Conservation (phyloP, 2,329 filamentous ascomycete genomes). For the Monosporascus ibericus region DNA sequence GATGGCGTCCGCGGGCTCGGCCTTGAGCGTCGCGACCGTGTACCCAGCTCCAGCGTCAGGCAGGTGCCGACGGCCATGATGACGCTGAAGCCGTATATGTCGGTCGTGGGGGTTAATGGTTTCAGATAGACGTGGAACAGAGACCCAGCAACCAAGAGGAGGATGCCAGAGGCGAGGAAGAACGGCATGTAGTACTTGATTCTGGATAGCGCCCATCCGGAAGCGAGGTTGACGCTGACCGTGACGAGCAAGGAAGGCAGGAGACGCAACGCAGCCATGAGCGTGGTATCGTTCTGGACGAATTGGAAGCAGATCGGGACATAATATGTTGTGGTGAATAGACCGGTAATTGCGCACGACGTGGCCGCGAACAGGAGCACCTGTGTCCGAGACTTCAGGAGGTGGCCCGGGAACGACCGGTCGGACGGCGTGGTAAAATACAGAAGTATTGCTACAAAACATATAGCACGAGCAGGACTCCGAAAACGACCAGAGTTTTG, state of each 20-base stretch:
- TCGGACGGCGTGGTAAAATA: slow-evolving; percentile 31
- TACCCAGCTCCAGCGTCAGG: no score
- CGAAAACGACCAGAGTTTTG: slow-evolving; percentile 37
- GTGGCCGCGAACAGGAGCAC: slow-evolving; percentile 36
- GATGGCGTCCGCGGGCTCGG: no score
- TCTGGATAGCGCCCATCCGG: slow-evolving; percentile 25
- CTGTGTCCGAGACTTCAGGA: slow-evolving; percentile 31
- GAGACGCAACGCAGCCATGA: slow-evolving; percentile 33
- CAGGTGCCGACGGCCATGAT: slow-evolving; percentile 18
- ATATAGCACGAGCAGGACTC: slow-evolving; percentile 33
- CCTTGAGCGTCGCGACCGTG: no score
- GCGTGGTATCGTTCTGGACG: slow-evolving; percentile 30
- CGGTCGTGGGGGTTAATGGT: slow-evolving; percentile 10
- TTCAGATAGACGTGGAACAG: slow-evolving; percentile 19
- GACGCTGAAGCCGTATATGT: slow-evolving; percentile 28
- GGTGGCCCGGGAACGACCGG: slow-evolving; percentile 39
- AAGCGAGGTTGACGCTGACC: slow-evolving; percentile 26
- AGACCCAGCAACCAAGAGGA: slow-evolving; percentile 23
- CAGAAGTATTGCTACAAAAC: slow-evolving; percentile 35
- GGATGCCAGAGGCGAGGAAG: slow-evolving; percentile 22
- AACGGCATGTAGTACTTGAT: slow-evolving; percentile 29
- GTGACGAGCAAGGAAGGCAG: slow-evolving; percentile 33
- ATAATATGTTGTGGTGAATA: slow-evolving; percentile 39
- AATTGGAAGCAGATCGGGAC: slow-evolving; percentile 49
- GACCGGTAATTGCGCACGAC: slow-evolving; percentile 22